Evolutionary conservation across 2,329 filamentous ascomycete genomes (phyloP).

Genomic region (Epicoccum sorghinum): DNA sequence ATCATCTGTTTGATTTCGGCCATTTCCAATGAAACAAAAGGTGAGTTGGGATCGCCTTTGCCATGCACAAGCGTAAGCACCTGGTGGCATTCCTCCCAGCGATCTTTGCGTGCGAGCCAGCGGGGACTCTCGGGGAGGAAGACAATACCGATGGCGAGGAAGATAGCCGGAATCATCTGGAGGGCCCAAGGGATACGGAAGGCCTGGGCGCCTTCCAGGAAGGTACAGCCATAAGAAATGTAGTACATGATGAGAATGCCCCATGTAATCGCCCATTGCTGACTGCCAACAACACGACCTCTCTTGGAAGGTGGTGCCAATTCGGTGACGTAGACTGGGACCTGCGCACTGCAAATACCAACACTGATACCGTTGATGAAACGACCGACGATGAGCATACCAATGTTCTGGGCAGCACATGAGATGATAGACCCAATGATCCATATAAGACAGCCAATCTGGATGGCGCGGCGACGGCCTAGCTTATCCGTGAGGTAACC

Average conservation of each 20-base stretch:
- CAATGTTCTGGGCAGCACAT: slow-evolving; percentile 67
- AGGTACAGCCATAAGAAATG: slow-evolving; percentile 46
- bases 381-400: slow-evolving; percentile 74
- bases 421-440: slow-evolving; percentile 67
- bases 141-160: slow-evolving; percentile 56
- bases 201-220: slow-evolving; percentile 37
- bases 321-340: slow-evolving; percentile 72
- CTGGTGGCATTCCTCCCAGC: slow-evolving; percentile 52
- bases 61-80: slow-evolving; percentile 53
- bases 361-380: slow-evolving; percentile 75
- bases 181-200: slow-evolving; percentile 49
- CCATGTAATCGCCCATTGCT: slow-evolving; percentile 78
- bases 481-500: slow-evolving; percentile 64
- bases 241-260: slow-evolving; percentile 52
- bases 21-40: slow-evolving; percentile 71
- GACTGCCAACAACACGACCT: slow-evolving; percentile 71
- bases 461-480: slow-evolving; percentile 61
- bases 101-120: slow-evolving; percentile 54
- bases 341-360: slow-evolving; percentile 73
- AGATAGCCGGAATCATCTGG: slow-evolving; percentile 46
- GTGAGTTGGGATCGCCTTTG: slow-evolving; percentile 66
- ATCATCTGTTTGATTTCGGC: slow-evolving; percentile 75
- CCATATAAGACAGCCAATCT: slow-evolving; percentile 60
- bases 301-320: slow-evolving; percentile 64
- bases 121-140: slow-evolving; percentile 55